Base-by-base conservation (phyloP, 2,329 filamentous ascomycete species). In the Calonectria pauciramosa region DNA sequence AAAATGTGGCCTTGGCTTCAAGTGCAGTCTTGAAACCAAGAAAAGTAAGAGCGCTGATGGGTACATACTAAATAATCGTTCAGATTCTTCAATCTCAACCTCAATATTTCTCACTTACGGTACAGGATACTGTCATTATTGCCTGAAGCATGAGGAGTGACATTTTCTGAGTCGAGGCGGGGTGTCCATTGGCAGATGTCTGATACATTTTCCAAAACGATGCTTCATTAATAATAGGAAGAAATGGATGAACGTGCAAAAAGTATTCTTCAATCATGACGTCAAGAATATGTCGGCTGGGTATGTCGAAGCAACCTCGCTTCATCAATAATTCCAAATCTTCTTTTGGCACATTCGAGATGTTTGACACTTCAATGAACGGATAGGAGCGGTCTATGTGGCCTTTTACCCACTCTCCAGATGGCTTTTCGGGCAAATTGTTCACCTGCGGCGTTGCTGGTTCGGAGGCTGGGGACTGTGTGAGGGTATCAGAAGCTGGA, bases 121-220 rank as follows among this genome's bases (percentile, higher is more conserved):
- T 63, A 14, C 56, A 63, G 3, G 56, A 63, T 10, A 63, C 56
- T 28, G 56, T 36, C 56, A 63, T 63, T 2, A 63, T 63, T 1
- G 56, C 56, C 16, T 63, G 23, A 20, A 63, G 56, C 2, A 63
- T 6, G 23, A 63, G 56, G 1, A 63, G 36, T 4, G 56, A 63
- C 9, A 63, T 38, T 7, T 41, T 63, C 14, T 41, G n/a, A 8
- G 14, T 63, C 4, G 36, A 26, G 9, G 26, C 14, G 10, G 23
- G 4, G 3, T 20, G n/a, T 11, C 9, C 56, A 10, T 9, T 3
- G 14, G 23, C 11, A 3, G 56, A 63, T 18, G 36, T 20, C 9
- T 63, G 56, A 44, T 63, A 63, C 56, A 63, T 63, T 4, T 38
- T 28, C 56, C 56, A 63, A 41, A 63, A 63, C 6, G 56, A 41